phyloP scores from a whole-genome alignment of 1,139 yeast genomes.

The Geotrichum klebahnii region DNA sequence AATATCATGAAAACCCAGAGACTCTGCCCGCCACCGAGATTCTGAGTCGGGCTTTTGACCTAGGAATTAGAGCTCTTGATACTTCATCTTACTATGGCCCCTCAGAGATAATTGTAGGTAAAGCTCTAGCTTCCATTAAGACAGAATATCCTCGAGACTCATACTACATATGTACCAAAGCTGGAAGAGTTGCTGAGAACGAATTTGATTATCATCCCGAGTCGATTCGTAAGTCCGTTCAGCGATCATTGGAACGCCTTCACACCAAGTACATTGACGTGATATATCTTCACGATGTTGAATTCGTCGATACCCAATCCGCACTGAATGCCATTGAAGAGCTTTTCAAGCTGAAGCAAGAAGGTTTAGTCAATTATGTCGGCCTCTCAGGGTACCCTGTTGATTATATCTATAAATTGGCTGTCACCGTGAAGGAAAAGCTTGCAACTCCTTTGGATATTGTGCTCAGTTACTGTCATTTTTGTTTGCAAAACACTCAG shows the following conservation, averaged over 20 bases:
- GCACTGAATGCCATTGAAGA: slow-evolving; percentile 61
- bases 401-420: slow-evolving; percentile 46
- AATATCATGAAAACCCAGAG: slow-evolving; percentile 65
- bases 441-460: slow-evolving; percentile 60
- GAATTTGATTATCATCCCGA: slow-evolving; percentile 70
- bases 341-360: slow-evolving; percentile 54
- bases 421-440: slow-evolving; percentile 40
- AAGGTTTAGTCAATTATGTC: slow-evolving; percentile 60
- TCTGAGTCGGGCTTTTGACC: slow-evolving; percentile 54
- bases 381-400: slow-evolving; percentile 91
- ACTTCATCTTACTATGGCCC: slow-evolving; percentile 94
- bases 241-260: slow-evolving; percentile 62
- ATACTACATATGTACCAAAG: slow-evolving; percentile 77
- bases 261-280: slow-evolving; percentile 67
- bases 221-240: slow-evolving; percentile 58
- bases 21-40: slow-evolving; percentile 55
- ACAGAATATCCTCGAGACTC: slow-evolving; percentile 53
- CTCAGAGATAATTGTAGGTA: slow-evolving; percentile 71
- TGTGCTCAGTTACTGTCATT: slow-evolving; percentile 72
- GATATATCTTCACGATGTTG: slow-evolving; percentile 85
- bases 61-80: slow-evolving; percentile 75
- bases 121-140: slow-evolving; percentile 49
- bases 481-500: slow-evolving; percentile 73
- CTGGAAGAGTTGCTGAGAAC: slow-evolving; percentile 65
- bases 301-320: slow-evolving; percentile 58